Base-by-base conservation (phyloP, 345 rosid species). In the Syzygium grande region DNA sequence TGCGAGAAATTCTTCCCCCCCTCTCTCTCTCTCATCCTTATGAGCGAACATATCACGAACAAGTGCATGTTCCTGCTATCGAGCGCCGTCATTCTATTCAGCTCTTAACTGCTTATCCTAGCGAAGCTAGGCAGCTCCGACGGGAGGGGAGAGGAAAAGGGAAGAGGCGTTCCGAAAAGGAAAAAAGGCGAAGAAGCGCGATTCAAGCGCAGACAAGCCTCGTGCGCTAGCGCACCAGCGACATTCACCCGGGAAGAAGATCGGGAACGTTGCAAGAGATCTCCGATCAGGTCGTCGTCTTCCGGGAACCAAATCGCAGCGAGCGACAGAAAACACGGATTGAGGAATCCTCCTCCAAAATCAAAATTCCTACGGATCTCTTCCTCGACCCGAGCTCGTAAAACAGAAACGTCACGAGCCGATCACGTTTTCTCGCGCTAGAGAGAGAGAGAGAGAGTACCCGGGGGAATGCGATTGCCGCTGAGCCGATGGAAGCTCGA, bases 31-130 rank as follows among this genome's bases (percentile, higher is more conserved):
- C 59, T 25, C 29, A 17, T 55, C 59, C 59, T 55, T 21, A 21
- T 55, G 25, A 55, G 23, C 25, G 25, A 55, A 55, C 59, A 21
- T 21, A 22, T 68, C 79, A 17, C 79, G 13, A 30, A 58, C 63
- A 4, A 2, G 23, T 0, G 23, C 4, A 19, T 0, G 43, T 2
- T 68, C 0, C 34, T 17, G 43, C 21, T 4, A 29, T 17, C 17
- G 23, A 68, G 12, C 17, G 43, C 7, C 46, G 1, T 43, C 46
- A 73, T 34, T 11, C 80, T 9, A 9, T 34, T 10, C 80, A 73
- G 27, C 80, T 73, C 80, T 38, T 38, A 73, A 73, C 19, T 34
- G 80, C 80, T 34, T 17, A 17, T 2, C 46, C 80, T 19, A 41
- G 80, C 80, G 80, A 73, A 34, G 80, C 22, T 0, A 22, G 49